These are phyloP conservation scores for Nemania abortiva DNA, from an alignment of 2,329 filamentous ascomycete genomes.

Conservation along the genomic window DNA sequence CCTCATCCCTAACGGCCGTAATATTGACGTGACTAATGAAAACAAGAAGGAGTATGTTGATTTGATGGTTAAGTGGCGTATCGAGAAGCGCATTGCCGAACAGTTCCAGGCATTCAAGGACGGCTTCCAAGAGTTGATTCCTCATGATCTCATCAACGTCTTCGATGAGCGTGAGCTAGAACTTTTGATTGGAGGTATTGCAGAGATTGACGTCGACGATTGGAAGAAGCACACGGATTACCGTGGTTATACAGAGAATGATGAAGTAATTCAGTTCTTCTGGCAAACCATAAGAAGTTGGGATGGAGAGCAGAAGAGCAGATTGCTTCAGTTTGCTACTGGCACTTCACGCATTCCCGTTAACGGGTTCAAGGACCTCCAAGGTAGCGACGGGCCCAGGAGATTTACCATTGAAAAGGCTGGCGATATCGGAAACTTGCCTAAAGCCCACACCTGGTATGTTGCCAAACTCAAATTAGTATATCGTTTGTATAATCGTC, in stretches of 20 bases:
- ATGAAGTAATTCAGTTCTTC: conserved; percentile 98
- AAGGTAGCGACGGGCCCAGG: conserved; percentile 94
- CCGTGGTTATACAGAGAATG: conserved; percentile 96
- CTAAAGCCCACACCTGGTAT: conserved; percentile 98
- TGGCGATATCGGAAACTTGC: conserved; percentile 88
- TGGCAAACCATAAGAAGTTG: conserved; percentile 97
- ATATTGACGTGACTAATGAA: conserved; percentile 97
- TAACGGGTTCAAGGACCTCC: conserved; percentile 99
- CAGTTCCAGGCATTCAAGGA: conserved; percentile 98
- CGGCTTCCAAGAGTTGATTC: conserved; percentile 97
- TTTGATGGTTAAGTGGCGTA: conserved; percentile 98
- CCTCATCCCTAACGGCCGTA: conserved; percentile 86
- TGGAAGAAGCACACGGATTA: conserved; percentile 99
- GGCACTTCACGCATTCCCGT: conserved; percentile 98
- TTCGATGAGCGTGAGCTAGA: conserved; percentile 98
- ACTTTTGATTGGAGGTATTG: conserved; percentile 96
- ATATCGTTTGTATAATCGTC: background rate
- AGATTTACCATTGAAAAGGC: conserved; percentile 99
- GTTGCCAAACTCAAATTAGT: conserved; percentile 47
- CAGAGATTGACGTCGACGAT: conserved; percentile 99
- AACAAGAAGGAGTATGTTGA: conserved; percentile 99
- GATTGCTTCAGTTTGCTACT: conserved; percentile 95
- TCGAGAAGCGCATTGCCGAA: conserved; percentile 97
- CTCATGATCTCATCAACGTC: conserved; percentile 95
- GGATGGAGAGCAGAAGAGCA: conserved; percentile 98